A percentile compares a stretch with the other conserved stretches of the same genome.
Evolutionary conservation across 2,329 filamentous ascomycete genomes (phyloP).

Genomic region (Truncatella angustata): DNA sequence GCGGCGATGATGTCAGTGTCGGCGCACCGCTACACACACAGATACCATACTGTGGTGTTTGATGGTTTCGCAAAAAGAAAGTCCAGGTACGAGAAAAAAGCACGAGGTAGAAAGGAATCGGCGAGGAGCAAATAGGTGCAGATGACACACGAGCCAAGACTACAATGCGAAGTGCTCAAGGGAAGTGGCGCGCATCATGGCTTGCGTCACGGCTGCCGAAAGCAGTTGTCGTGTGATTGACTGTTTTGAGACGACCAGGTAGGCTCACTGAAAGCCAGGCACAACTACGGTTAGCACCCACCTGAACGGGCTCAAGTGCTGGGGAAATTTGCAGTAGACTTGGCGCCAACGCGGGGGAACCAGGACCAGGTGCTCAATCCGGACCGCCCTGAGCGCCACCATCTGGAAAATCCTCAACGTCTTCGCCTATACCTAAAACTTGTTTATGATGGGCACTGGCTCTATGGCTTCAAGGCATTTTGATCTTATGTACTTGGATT

Average conservation of each 20-base stretch:
- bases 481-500: background rate
- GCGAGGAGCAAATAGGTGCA: background rate
- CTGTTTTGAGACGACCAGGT: background rate
- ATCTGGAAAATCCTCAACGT: background rate
- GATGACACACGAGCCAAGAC: background rate
- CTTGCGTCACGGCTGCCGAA: constrained; percentile 4
- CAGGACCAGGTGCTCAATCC: background rate
- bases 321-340: constrained; percentile 1
- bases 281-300: background rate
- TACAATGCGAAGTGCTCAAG: background rate
- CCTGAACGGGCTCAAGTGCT: constrained; percentile 2
- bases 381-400: background rate
- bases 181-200: constrained; percentile 7
- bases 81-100: background rate
- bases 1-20: constrained; percentile 11
- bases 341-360: constrained; percentile 7
- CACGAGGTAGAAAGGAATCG: background rate
- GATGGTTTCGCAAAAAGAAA: background rate
- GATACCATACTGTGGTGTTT: background rate
- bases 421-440: no score
- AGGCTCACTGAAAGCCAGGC: background rate
- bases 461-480: background rate
- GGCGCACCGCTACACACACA: background rate
- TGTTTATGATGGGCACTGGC: background rate
- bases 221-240: constrained; percentile 3